Evolutionary conservation across 2,329 filamentous ascomycete species (phyloP).

Genomic region (Plenodomus biglobosus): DNA sequence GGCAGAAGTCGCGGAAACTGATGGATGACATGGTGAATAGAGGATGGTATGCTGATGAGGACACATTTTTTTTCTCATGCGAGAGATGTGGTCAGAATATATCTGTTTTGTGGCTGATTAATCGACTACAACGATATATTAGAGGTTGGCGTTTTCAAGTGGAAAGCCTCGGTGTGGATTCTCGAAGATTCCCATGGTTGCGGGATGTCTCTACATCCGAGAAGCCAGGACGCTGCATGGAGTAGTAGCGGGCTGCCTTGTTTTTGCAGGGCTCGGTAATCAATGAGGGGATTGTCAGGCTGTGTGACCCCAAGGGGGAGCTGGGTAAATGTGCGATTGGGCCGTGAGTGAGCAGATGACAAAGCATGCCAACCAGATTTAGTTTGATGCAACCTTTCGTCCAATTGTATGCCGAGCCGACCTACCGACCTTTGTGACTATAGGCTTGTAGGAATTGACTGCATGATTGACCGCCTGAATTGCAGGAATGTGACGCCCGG

Average conservation of each 20-base stretch:
- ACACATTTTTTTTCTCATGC: no score
- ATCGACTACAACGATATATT: not conserved
- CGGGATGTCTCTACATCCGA: no score
- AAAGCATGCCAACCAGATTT: not conserved
- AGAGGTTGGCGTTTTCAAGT: not conserved
- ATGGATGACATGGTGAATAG: conserved; percentile 18
- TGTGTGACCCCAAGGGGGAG: not conserved
- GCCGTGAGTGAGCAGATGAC: not conserved
- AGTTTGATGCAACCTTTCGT: not conserved
- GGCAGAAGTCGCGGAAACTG: conserved; percentile 38
- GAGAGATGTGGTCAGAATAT: no score
- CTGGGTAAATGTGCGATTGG: not conserved
- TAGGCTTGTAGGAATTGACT: not conserved
- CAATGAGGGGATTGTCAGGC: no score
- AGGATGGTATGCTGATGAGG: not conserved
- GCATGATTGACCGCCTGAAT: not conserved
- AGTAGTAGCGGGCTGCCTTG: not conserved
- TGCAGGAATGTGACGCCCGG: not conserved
- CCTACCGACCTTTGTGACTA: not conserved
- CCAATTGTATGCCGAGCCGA: not conserved
- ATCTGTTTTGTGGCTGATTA: not conserved
- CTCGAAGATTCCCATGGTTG: not conserved
- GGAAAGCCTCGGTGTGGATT: not conserved
- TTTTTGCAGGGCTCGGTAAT: no score
- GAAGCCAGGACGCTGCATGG: no score